phyloP scores from a whole-genome alignment of 2,329 filamentous ascomycete genomes.

The Trichoderma brevicompactum region DNA sequence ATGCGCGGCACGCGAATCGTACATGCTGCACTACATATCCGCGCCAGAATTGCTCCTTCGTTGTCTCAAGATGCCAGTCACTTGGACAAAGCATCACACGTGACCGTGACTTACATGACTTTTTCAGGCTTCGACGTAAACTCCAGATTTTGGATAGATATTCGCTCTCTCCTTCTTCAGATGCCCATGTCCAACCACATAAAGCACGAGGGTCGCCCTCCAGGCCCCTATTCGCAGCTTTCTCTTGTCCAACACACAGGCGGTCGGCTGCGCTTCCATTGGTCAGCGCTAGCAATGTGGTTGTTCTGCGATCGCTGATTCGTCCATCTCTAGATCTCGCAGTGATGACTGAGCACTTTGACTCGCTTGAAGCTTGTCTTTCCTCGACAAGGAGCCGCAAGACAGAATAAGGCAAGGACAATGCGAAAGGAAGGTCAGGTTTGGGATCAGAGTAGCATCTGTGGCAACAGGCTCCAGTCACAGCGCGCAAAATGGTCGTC shows the following conservation, averaged over 20 bases:
- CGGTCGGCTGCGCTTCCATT: constrained; percentile 18
- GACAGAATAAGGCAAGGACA: background rate
- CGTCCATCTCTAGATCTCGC: constrained; percentile 23
- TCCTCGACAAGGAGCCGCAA: background rate
- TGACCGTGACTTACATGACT: constrained; percentile 2
- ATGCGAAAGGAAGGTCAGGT: constrained; percentile 1
- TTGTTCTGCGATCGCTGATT: constrained; percentile 31
- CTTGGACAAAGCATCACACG: constrained; percentile 3
- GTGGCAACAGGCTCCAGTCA: constrained; percentile 2
- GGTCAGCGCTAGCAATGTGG: constrained; percentile 33
- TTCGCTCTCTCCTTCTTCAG: background rate
- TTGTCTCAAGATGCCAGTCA: constrained; percentile 12
- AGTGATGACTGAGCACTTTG: background rate
- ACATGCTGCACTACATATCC: constrained; percentile 23
- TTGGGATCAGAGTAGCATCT: background rate
- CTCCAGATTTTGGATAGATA: background rate
- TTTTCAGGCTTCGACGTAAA: background rate
- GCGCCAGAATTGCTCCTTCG: constrained; percentile 2
- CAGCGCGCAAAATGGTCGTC: background rate
- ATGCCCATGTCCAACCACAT: constrained; percentile 27
- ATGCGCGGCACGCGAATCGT: constrained; percentile 25
- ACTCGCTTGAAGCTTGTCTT: background rate
- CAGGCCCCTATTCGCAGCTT: constrained; percentile 21
- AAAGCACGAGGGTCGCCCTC: constrained; percentile 26
- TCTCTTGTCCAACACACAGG: background rate